Evolutionary conservation across 257 asterid species (phyloP), one percentile per base, ranked within the genome.

Genomic region (Voacanga thouarsii): DNA sequence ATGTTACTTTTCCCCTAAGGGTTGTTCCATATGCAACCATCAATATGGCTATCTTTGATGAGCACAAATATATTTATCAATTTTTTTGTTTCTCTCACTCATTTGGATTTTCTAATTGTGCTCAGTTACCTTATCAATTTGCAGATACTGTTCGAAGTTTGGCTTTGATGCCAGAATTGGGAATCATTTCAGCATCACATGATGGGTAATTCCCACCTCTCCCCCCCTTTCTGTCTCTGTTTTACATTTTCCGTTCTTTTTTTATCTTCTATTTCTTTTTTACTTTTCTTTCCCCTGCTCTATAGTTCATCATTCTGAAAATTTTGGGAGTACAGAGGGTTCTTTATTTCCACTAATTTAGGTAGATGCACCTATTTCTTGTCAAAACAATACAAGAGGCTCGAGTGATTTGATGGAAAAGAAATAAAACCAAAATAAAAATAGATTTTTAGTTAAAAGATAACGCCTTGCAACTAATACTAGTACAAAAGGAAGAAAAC

Each of bases 61-160:
- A 23, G 26, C 16, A 53, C 16, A 26, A 74, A 56, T 68, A 7
- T 37, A 12, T 33, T 74, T 6, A 33, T 72, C 55, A 53, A 76
- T 72, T 55, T 60, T 21, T 14, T 78, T n/a, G 39, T n/a, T 59
- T 4, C 0, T 21, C 12, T 18, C 10, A 16, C 16, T 26, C 9
- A 9, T 60, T 24, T 61, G 73, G 47, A 24, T 37, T 72, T 28
- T 11, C n/a, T 6, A 21, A 57, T 21, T 76, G 23, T 41, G 23
- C 79, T 80, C 37, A 66, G 18, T 21, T 56, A 7, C 56, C 43
- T 37, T 73, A 37, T 73, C 75, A 47, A 61, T 77, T 84, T 85
- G 82, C 92, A 96, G 99, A 96, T 86, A 92, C 99, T 3, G 97
- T 96, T 82, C 92, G 99, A 72, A 96, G 96, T 64, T 83, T 96